Percentiles rank a stretch among this genome's conserved stretches.
Conservation (phyloP, 177 flowering plant species). For the Vitis hybrid region DNA sequence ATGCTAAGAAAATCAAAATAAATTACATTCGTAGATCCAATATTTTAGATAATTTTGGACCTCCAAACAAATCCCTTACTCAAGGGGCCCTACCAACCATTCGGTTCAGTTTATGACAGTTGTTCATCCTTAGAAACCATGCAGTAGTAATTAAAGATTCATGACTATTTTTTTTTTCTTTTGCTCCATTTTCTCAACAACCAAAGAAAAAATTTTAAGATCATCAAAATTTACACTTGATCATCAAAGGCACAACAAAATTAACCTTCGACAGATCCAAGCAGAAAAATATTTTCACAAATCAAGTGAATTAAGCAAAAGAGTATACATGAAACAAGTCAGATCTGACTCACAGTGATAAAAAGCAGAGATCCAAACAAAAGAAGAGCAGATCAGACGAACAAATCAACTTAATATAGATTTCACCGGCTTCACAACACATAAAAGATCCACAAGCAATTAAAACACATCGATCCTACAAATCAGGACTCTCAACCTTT, state of each 20-base stretch:
- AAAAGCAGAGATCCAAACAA: conserved; percentile 8
- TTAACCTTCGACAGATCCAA: neutral
- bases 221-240: neutral
- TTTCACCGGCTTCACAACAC: no score
- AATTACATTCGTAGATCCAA: no score
- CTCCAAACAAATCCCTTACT: no score
- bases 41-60: no score
- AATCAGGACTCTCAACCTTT: neutral
- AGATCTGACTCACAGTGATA: neutral
- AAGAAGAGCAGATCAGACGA: conserved; percentile 12
- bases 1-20: no score
- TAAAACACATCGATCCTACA: neutral
- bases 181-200: neutral
- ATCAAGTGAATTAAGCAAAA: neutral
- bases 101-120: no score
- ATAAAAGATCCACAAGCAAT: neutral
- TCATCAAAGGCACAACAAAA: neutral
- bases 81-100: no score
- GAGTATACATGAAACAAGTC: neutral
- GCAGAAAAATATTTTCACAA: neutral
- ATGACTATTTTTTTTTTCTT: no score
- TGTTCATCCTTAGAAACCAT: no score
- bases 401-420: neutral
- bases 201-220: neutral
- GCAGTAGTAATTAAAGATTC: no score